Base-by-base conservation (phyloP, 192 early-diverging fungal genomes). In the Blastocladiella britannica region DNA sequence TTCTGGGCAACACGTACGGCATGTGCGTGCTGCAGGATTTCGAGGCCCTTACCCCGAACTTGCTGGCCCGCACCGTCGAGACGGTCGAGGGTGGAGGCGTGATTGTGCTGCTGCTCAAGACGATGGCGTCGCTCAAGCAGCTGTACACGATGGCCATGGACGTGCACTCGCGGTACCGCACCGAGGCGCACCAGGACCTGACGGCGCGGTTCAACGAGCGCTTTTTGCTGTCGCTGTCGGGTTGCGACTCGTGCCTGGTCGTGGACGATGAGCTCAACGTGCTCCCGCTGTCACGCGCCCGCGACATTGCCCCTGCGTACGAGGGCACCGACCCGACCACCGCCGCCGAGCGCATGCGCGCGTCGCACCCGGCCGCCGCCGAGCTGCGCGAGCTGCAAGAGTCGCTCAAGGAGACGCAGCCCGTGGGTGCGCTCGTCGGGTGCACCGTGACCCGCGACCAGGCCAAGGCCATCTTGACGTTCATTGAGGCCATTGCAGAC, bases 21-120 rank as follows among this genome's bases (percentile, higher is more conserved):
- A 98, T 98, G 94, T 95, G 92, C 58, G 82, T 98, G 26, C 70
- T 98, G 54, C 86, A 90, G 78, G 94, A 98, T 71, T 98, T 98
- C 66, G 94, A 98, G 65, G 92, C 94, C 5, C 73, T 98, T 58
- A 98, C 94, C 20, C 94, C 94, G 52, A 98, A 98, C 64, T 72
- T 92, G 28, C 69, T 98, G 29, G 94, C 94, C 25, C 80, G 91
- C 37, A 98, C 94, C 3, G 86, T 98, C 53, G 94, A 98, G 69
- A 98, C 94, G 5, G 92, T 98, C 8, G 92, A 95, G 63, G 94
- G 94, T 26, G 94, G 94, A 51, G 94, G 94, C 23, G 78, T 94
- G 27, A 85, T 95, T 31, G 85, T 95, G 22, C 67, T 98, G 37
- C 71, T 98, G 60, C 69, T 98, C 26, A 93, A 90, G 66, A 87